A percentile compares a stretch with the other conserved stretches of the same genome.
Evolutionary conservation across 768 basidiomycete genomes (phyloP).

Genomic region (Kwoniella heveanensis): DNA sequence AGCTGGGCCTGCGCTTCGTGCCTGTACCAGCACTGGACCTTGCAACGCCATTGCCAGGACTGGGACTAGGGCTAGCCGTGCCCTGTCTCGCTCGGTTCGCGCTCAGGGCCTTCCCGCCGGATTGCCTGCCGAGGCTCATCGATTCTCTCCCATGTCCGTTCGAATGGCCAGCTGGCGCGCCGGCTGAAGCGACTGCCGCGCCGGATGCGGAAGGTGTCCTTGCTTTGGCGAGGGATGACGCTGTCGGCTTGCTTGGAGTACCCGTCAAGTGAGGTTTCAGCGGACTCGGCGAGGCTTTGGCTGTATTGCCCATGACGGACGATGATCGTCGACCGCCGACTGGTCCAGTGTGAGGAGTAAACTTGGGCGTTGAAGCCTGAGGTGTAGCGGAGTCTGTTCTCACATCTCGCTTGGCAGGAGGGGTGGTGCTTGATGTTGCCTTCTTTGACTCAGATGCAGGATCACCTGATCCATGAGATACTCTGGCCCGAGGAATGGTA

Average conservation of each 20-base stretch:
- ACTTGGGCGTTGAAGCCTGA: not conserved
- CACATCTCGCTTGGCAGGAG: not conserved
- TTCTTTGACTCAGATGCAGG: not conserved
- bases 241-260: conserved; percentile 46
- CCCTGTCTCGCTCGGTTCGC: conserved; percentile 1
- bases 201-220: conserved; percentile 17
- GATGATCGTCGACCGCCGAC: not conserved
- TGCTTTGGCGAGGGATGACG: conserved; percentile 43
- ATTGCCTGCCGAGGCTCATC: conserved; percentile 6
- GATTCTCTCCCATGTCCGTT: conserved; percentile 5
- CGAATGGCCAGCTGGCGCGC: not conserved
- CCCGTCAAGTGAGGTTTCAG: conserved; percentile 47
- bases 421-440: not conserved
- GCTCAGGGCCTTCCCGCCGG: not conserved
- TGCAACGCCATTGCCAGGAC: not conserved
- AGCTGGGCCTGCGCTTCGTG: not conserved
- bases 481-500: conserved; percentile 1
- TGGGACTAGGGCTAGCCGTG: conserved; percentile 13
- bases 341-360: conserved; percentile 2
- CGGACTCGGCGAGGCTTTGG: conserved; percentile 15
- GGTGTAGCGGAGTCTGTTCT: not conserved
- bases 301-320: not conserved
- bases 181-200: not conserved
- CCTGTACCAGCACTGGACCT: not conserved
- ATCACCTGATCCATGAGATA: not conserved